Percentiles rank a stretch among this genome's conserved stretches.
Conservation (phyloP, 208 protist species). For the Tritrichomonas foetus region DNA sequence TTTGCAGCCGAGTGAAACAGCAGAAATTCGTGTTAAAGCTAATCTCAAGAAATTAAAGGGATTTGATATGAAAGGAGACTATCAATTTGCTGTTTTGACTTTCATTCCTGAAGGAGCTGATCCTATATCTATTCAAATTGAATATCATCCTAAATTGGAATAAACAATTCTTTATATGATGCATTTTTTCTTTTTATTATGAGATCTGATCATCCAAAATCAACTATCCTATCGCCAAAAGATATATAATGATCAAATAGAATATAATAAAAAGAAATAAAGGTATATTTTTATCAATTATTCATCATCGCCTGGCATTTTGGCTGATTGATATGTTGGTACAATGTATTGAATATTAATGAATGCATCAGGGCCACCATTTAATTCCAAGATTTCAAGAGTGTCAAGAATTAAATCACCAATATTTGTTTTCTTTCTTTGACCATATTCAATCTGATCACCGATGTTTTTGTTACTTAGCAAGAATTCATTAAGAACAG, state of each 20-base stretch:
- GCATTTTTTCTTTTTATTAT: too few species aligned
- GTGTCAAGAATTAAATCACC: conserved; percentile 91
- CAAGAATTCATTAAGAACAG: conserved; percentile 94
- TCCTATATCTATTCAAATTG: too few species aligned
- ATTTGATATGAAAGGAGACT: not conserved
- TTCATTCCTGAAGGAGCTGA: too few species aligned
- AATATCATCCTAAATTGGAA: too few species aligned
- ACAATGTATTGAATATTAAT: conserved; percentile 82
- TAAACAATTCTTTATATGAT: too few species aligned
- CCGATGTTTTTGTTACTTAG: conserved; percentile 73
- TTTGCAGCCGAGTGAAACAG: not conserved
- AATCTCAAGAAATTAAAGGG: not conserved
- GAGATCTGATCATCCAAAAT: too few species aligned
- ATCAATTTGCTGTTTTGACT: not conserved
- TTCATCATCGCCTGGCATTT: not conserved
- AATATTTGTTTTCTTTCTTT: conserved; percentile 72
- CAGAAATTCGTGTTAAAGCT: not conserved
- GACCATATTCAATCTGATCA: conserved; percentile 86
- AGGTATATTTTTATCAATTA: not conserved
- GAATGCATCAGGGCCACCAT: conserved; percentile 73
- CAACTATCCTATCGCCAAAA: too few species aligned
- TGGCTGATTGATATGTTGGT: conserved; percentile 66
- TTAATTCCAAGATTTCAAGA: conserved; percentile 75
- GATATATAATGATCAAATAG: too few species aligned
- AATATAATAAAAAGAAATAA: too few species aligned